A percentile compares a stretch with the other conserved stretches of the same genome.
phyloP scores from a whole-genome alignment of 768 basidiomycete species.

The Boletus pseudo-olivaceus region DNA sequence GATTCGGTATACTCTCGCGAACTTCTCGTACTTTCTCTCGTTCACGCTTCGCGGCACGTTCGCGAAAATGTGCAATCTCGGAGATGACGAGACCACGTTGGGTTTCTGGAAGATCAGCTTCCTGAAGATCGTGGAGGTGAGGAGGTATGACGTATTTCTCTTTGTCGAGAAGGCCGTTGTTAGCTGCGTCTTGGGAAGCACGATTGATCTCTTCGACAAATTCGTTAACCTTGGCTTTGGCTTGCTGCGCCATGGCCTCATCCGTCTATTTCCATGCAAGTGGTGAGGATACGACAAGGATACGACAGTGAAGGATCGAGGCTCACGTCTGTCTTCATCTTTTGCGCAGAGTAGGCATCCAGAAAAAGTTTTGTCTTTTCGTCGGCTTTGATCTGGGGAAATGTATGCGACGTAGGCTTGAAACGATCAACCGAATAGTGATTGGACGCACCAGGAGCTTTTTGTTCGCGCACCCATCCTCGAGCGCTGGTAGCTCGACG shows the following conservation, averaged over 20 bases:
- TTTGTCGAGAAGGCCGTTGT: slow-evolving; percentile 70
- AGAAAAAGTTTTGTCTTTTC: slow-evolving; percentile 89
- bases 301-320: not conserved
- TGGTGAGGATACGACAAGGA: not conserved
- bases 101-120: slow-evolving; percentile 95
- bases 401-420: slow-evolving; percentile 40
- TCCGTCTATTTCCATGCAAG: slow-evolving; percentile 49
- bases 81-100: slow-evolving; percentile 89
- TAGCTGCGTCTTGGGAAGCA: slow-evolving; percentile 69
- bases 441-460: slow-evolving; percentile 60
- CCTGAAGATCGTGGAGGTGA: slow-evolving; percentile 95
- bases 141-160: slow-evolving; percentile 90
- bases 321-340: slow-evolving; percentile 80
- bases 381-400: slow-evolving; percentile 82
- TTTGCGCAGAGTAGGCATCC: slow-evolving; percentile 78
- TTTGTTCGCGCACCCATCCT: slow-evolving; percentile 60
- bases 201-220: slow-evolving; percentile 71
- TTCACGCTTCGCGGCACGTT: slow-evolving; percentile 88
- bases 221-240: slow-evolving; percentile 61
- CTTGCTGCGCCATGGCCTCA: slow-evolving; percentile 58
- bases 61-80: slow-evolving; percentile 95
- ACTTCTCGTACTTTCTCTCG: slow-evolving; percentile 85
- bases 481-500: slow-evolving; percentile 58
- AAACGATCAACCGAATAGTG: not conserved
- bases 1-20: slow-evolving; percentile 50